Conservation (phyloP, 2,329 filamentous ascomycete species). For the Fusarium xylarioides region DNA sequence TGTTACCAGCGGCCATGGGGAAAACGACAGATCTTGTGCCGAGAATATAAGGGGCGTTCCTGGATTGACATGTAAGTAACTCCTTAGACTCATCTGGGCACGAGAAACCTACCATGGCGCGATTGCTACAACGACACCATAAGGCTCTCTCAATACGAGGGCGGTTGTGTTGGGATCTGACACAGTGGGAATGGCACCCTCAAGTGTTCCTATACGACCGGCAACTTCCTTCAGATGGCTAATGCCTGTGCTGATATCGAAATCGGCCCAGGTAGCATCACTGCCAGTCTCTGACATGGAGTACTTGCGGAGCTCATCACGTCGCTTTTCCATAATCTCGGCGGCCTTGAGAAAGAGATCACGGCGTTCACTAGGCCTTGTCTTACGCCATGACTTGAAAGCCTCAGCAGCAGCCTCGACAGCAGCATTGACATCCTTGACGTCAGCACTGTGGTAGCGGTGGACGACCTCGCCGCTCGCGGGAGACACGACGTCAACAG, state of each 20-base stretch:
- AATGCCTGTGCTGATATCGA: constrained; percentile 50
- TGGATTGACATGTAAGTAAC: constrained; percentile 39
- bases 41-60: constrained; percentile 67
- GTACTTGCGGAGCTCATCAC: constrained; percentile 68
- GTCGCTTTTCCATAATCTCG: constrained; percentile 67
- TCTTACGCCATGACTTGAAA: constrained; percentile 73
- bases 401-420: constrained; percentile 68
- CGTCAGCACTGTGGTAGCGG: constrained; percentile 65
- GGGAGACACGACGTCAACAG: constrained; percentile 67
- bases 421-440: constrained; percentile 63
- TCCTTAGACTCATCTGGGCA: background rate
- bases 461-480: constrained; percentile 61
- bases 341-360: constrained; percentile 76
- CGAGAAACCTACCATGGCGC: constrained; percentile 73
- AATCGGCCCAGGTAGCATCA: constrained; percentile 50
- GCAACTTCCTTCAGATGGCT: constrained; percentile 56
- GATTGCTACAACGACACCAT: constrained; percentile 80
- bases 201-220: constrained; percentile 51
- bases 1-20: constrained; percentile 82
- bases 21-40: constrained; percentile 64
- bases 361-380: constrained; percentile 68
- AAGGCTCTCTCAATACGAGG: constrained; percentile 78
- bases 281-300: constrained; percentile 63
- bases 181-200: constrained; percentile 50
- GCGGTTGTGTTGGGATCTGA: constrained; percentile 53